A percentile compares a stretch with the other conserved stretches of the same genome.
phyloP scores from a whole-genome alignment of 768 basidiomycete species.

The Lactarius akahatsu region DNA sequence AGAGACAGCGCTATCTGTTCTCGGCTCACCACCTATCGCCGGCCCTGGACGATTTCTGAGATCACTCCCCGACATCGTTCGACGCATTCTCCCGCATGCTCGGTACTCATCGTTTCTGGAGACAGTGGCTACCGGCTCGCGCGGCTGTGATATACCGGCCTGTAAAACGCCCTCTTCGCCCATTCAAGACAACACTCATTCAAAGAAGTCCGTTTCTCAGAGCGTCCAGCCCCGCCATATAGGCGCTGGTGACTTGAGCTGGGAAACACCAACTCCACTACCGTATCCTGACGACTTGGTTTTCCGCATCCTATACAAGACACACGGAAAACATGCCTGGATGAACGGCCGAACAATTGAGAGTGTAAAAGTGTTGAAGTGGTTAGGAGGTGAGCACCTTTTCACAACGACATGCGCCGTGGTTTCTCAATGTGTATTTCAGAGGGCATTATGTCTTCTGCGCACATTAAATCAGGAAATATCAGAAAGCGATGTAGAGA shows the following conservation, averaged over 20 bases:
- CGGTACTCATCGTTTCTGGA: conserved; percentile 24
- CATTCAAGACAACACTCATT: not conserved
- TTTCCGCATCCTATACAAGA: conserved; percentile 20
- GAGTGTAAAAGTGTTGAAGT: conserved; percentile 18
- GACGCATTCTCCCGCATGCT: conserved; percentile 20
- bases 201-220: not conserved
- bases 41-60: conserved; percentile 4
- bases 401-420: not conserved
- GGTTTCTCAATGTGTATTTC: not conserved
- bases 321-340: conserved; percentile 27
- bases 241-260: not conserved
- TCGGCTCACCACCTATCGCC: conserved; percentile 5
- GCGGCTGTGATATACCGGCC: not conserved
- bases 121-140: conserved; percentile 6
- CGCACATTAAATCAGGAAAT: conserved; percentile 24
- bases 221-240: not conserved
- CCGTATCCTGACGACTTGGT: conserved; percentile 16
- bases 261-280: not conserved
- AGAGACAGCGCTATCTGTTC: conserved; percentile 17
- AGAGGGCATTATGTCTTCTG: conserved; percentile 26
- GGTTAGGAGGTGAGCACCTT: conserved; percentile 19
- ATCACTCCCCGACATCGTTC: conserved; percentile 22
- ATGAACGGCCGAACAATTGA: conserved; percentile 20
- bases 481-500: conserved; percentile 5
- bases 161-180: conserved; percentile 3